A percentile compares a stretch with the other conserved stretches of the same genome.
Conservation (phyloP, 768 basidiomycete species). For the Rhodotorula babjevae region DNA sequence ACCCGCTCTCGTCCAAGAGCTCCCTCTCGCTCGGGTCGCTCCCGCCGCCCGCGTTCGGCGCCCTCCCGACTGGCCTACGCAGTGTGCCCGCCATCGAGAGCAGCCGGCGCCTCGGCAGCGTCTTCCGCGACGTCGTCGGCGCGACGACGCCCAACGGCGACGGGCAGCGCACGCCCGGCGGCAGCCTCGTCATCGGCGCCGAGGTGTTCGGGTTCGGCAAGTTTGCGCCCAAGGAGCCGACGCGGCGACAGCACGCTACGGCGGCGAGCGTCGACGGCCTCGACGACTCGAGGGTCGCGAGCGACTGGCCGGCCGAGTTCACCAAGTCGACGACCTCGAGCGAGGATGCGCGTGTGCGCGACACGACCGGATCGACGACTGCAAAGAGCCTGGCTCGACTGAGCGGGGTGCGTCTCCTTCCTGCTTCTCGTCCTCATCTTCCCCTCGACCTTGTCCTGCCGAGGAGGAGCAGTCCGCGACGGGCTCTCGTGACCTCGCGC, state of each 20-base stretch:
- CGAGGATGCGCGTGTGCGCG: not conserved
- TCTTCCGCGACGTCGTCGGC: slow-evolving; percentile 9
- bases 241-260: not conserved
- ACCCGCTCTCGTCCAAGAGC: slow-evolving; percentile 27
- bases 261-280: not conserved
- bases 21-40: slow-evolving; percentile 37
- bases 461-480: no score
- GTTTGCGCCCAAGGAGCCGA: slow-evolving; percentile 17
- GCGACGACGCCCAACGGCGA: slow-evolving; percentile 13
- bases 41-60: slow-evolving; percentile 27
- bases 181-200: slow-evolving; percentile 31
- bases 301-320: slow-evolving; percentile 24
- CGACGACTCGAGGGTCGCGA: slow-evolving; percentile 2
- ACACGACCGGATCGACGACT: not conserved
- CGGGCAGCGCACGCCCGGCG: slow-evolving; percentile 33
- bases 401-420: slow-evolving; percentile 15
- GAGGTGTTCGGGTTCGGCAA: slow-evolving; percentile 39
- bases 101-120: slow-evolving; percentile 17
- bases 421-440: not conserved
- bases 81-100: slow-evolving; percentile 34
- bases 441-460: no score
- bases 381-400: not conserved
- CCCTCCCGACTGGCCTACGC: slow-evolving; percentile 26
- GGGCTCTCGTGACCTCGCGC: no score
- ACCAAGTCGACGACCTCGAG: not conserved